Percentiles rank a stretch among this genome's conserved stretches.
These are phyloP conservation scores for Colletotrichum spinosum DNA, from an alignment of 2,329 filamentous ascomycete species.

Conservation along the genomic window DNA sequence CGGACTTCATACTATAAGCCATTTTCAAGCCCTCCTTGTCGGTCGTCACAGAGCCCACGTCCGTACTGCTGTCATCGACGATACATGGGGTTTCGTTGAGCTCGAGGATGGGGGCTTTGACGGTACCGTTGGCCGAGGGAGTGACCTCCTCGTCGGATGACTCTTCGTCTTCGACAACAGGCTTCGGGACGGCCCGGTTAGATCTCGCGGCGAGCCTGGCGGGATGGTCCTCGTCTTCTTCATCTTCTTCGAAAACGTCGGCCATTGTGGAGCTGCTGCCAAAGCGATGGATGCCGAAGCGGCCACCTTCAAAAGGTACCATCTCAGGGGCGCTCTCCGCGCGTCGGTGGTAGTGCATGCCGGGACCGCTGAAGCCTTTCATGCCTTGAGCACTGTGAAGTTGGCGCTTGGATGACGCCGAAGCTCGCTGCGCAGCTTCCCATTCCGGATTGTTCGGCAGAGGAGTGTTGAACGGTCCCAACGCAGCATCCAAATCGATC, in stretches of 20 bases:
- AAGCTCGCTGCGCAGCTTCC: slow-evolving; percentile 73
- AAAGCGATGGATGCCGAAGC: slow-evolving; percentile 70
- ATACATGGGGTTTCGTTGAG: not conserved
- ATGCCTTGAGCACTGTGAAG: slow-evolving; percentile 83
- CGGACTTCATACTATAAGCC: slow-evolving; percentile 57
- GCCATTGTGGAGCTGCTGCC: slow-evolving; percentile 81
- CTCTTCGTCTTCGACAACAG: slow-evolving; percentile 14
- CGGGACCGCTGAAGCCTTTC: slow-evolving; percentile 75
- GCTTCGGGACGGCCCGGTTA: slow-evolving; percentile 9
- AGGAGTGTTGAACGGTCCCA: slow-evolving; percentile 92
- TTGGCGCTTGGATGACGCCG: slow-evolving; percentile 68
- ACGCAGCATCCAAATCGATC: slow-evolving; percentile 93
- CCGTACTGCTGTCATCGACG: slow-evolving; percentile 1
- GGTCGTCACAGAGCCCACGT: slow-evolving; percentile 59
- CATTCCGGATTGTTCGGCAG: slow-evolving; percentile 72
- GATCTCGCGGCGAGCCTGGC: slow-evolving; percentile 43
- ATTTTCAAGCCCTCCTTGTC: slow-evolving; percentile 52
- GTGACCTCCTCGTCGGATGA: slow-evolving; percentile 46
- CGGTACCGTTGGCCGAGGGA: slow-evolving; percentile 43
- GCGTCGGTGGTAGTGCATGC: slow-evolving; percentile 81
- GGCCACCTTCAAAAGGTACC: slow-evolving; percentile 75
- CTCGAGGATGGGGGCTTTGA: slow-evolving; percentile 42
- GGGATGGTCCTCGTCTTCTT: slow-evolving; percentile 70
- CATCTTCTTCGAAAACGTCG: slow-evolving; percentile 88
- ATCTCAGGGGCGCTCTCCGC: slow-evolving; percentile 85